Evolutionary conservation across 2,329 filamentous ascomycete genomes (phyloP).

Genomic region (Pseudocercospora macadamiae): DNA sequence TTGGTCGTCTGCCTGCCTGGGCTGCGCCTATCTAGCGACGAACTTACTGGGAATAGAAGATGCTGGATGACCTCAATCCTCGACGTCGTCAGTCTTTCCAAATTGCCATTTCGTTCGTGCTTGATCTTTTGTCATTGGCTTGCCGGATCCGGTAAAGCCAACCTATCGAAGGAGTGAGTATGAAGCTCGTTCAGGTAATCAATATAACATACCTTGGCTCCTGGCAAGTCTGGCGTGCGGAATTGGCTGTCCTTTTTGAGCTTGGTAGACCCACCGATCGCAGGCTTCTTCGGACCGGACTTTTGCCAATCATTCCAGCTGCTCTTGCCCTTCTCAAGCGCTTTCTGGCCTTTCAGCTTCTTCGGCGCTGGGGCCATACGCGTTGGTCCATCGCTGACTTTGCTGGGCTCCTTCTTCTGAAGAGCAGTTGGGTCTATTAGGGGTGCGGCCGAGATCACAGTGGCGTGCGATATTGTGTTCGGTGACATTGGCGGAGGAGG

Average conservation of each 20-base stretch:
- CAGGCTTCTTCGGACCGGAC: constrained; percentile 57
- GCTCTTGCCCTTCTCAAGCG: constrained; percentile 84
- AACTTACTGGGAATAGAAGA: constrained; percentile 3
- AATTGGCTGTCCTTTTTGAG: constrained; percentile 37
- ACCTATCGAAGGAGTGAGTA: constrained; percentile 59
- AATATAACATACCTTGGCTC: constrained; percentile 70
- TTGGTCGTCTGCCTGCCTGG: constrained; percentile 2
- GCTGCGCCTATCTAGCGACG: not conserved
- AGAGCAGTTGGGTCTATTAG: constrained; percentile 69
- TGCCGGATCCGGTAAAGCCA: constrained; percentile 93
- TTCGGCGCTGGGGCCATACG: constrained; percentile 60
- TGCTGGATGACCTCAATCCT: constrained; percentile 29
- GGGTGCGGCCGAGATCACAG: constrained; percentile 67
- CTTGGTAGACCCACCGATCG: constrained; percentile 25
- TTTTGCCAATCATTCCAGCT: constrained; percentile 93
- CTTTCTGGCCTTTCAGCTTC: constrained; percentile 85
- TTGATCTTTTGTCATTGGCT: constrained; percentile 88
- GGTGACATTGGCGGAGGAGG: constrained; percentile 35
- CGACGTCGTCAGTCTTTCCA: constrained; percentile 21
- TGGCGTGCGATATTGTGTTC: constrained; percentile 47
- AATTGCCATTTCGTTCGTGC: constrained; percentile 35
- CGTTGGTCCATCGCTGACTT: constrained; percentile 60
- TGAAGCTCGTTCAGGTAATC: not conserved
- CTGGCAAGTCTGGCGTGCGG: constrained; percentile 76
- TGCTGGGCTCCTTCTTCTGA: constrained; percentile 63